Evolutionary conservation across 768 basidiomycete species (phyloP).

Genomic region (Collybiopsis confluens): DNA sequence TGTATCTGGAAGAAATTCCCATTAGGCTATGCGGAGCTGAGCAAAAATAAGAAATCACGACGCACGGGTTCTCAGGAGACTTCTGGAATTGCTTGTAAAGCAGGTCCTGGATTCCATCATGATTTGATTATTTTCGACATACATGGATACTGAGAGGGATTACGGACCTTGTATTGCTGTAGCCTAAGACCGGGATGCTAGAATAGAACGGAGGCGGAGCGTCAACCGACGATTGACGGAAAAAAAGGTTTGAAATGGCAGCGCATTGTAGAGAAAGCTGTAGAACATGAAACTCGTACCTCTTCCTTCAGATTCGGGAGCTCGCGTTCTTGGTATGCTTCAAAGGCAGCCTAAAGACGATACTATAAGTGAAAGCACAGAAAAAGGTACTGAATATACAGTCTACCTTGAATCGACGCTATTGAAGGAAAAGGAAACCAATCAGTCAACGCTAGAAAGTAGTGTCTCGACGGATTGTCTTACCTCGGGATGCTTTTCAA

Average conservation of each 20-base stretch:
- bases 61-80: slow-evolving; percentile 91
- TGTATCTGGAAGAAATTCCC: slow-evolving; percentile 52
- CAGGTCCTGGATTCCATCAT: slow-evolving; percentile 51
- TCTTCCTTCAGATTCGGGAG: slow-evolving; percentile 75
- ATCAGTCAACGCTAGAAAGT: no score
- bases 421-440: slow-evolving; percentile 11
- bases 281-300: slow-evolving; percentile 33
- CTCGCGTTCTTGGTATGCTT: slow-evolving; percentile 85
- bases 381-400: slow-evolving; percentile 4
- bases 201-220: slow-evolving; percentile 1
- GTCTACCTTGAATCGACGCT: slow-evolving; percentile 86
- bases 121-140: neutral
- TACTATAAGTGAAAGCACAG: no score
- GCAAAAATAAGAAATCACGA: slow-evolving; percentile 6
- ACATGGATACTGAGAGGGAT: neutral
- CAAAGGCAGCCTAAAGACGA: slow-evolving; percentile 66
- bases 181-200: slow-evolving; percentile 87
- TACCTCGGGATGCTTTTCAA: slow-evolving; percentile 93
- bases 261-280: no score
- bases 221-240: neutral
- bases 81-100: slow-evolving; percentile 96
- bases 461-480: slow-evolving; percentile 19
- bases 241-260: neutral
- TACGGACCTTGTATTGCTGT: slow-evolving; percentile 78
- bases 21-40: neutral